Conservation (phyloP, 169 alveolate species). For the Amoebophrya sp. region DNA sequence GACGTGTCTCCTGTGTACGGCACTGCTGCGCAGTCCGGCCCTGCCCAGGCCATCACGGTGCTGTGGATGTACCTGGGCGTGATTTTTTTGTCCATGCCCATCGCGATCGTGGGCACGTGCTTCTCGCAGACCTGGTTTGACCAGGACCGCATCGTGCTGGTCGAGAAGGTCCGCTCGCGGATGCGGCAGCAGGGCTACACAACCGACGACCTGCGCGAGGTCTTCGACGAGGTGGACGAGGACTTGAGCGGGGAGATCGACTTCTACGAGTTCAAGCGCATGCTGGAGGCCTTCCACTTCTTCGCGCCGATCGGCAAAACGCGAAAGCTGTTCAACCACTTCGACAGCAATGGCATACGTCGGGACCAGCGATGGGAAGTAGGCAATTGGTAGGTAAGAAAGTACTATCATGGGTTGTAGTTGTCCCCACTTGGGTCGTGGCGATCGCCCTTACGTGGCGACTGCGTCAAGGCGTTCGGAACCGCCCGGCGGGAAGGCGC, state of each 20-base stretch:
- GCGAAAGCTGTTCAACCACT: not conserved
- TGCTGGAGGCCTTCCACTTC: not conserved
- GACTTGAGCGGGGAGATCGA: not conserved
- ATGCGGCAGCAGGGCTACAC: slow-evolving; percentile 4
- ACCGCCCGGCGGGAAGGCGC: too few relatives aligned
- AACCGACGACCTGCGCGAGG: not conserved
- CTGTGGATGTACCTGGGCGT: not conserved
- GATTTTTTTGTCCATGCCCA: not conserved
- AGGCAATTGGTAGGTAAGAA: too few relatives aligned
- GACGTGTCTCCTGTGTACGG: not conserved
- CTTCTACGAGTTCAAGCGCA: slow-evolving; percentile 1
- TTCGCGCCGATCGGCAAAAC: not conserved
- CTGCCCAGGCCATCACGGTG: not conserved
- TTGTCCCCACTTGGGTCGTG: too few relatives aligned
- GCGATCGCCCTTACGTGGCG: too few relatives aligned
- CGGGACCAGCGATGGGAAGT: too few relatives aligned
- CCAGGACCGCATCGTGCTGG: not conserved
- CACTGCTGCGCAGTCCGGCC: not conserved
- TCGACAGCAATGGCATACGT: not conserved
- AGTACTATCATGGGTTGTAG: too few relatives aligned
- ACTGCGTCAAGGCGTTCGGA: too few relatives aligned
- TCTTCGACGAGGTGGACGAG: not conserved
- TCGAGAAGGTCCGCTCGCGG: not conserved
- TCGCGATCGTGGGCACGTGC: not conserved
- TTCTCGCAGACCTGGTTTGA: not conserved